Conservation (phyloP, 2,329 filamentous ascomycete genomes). For the Colletotrichum limetticola region DNA sequence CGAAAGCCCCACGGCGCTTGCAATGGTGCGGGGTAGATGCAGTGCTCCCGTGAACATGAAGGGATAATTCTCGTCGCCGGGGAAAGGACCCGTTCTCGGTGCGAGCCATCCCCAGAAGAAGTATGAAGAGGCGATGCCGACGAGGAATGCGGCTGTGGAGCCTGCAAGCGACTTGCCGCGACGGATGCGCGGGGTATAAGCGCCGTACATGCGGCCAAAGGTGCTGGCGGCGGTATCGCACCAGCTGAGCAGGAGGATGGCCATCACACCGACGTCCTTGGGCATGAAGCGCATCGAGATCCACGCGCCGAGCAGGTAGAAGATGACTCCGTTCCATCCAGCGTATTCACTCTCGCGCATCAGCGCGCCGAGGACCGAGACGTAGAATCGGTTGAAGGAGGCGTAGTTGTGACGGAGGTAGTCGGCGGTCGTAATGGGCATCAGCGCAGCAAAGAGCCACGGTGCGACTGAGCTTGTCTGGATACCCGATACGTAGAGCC, state of each 20-base stretch:
- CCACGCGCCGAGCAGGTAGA: constrained; percentile 93
- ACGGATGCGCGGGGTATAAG: constrained; percentile 87
- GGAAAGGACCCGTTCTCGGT: constrained; percentile 73
- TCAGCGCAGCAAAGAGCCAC: constrained; percentile 80
- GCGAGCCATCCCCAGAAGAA: constrained; percentile 91
- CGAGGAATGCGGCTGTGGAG: constrained; percentile 82
- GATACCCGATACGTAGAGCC: constrained; percentile 83
- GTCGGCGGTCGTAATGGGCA: constrained; percentile 87
- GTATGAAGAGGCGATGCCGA: constrained; percentile 84
- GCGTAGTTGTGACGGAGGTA: constrained; percentile 84
- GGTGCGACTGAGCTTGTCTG: constrained; percentile 85
- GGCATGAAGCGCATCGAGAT: constrained; percentile 86
- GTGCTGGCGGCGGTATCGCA: constrained; percentile 98
- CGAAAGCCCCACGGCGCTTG: constrained; percentile 70
- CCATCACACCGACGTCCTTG: constrained; percentile 92
- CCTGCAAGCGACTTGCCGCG: constrained; percentile 93
- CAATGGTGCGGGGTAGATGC: constrained; percentile 71
- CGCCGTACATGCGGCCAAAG: constrained; percentile 88
- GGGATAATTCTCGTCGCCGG: constrained; percentile 73
- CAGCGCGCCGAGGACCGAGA: constrained; percentile 83
- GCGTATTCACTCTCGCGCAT: constrained; percentile 97
- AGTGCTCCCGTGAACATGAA: constrained; percentile 87
- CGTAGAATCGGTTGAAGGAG: constrained; percentile 87
- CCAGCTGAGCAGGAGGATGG: constrained; percentile 92
- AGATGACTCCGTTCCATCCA: constrained; percentile 97